Conservation (phyloP, 106 monocot species). For the Allium sativum region DNA sequence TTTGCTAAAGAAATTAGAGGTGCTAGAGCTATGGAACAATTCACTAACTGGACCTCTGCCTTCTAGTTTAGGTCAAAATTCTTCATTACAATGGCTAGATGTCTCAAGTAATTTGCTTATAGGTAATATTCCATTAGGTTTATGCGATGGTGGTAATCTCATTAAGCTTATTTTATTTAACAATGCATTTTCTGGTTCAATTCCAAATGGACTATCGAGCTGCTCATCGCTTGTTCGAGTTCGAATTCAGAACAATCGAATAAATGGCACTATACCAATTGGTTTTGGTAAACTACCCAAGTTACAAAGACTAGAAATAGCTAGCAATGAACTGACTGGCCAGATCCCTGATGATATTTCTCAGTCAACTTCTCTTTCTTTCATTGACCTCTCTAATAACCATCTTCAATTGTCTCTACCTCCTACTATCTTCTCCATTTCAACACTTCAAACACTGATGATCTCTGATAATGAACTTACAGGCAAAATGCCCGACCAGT, state of each 20-base stretch:
- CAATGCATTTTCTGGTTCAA: slow-evolving; percentile 68
- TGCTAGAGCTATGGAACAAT: slow-evolving; percentile 90
- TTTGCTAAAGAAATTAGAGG: slow-evolving; percentile 33
- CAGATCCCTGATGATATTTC: slow-evolving; percentile 66
- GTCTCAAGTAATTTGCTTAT: slow-evolving; percentile 77
- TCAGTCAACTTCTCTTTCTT: slow-evolving; percentile 58
- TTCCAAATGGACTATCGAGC: slow-evolving; percentile 37
- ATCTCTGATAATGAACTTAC: slow-evolving; percentile 50
- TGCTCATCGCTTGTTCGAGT: slow-evolving; percentile 66
- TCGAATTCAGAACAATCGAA: slow-evolving; percentile 58
- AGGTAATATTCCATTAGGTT: slow-evolving; percentile 40
- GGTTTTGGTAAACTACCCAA: slow-evolving; percentile 50
- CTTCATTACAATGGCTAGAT: slow-evolving; percentile 76
- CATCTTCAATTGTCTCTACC: slow-evolving; percentile 48
- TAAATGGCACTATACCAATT: slow-evolving; percentile 56
- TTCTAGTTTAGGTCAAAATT: slow-evolving; percentile 37
- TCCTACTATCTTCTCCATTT: slow-evolving; percentile 46
- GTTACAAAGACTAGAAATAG: slow-evolving; percentile 69
- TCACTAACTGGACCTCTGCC: slow-evolving; percentile 61
- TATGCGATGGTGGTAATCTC: slow-evolving; percentile 57
- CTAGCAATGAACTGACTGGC: slow-evolving; percentile 46
- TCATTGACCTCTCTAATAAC: slow-evolving; percentile 75
- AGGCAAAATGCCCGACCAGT: slow-evolving; percentile 50
- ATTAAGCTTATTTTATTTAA: slow-evolving; percentile 92
- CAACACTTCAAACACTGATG: slow-evolving; percentile 53